Evolutionary conservation across 306 rosid species (phyloP).

Genomic region (Begonia masoniana): DNA sequence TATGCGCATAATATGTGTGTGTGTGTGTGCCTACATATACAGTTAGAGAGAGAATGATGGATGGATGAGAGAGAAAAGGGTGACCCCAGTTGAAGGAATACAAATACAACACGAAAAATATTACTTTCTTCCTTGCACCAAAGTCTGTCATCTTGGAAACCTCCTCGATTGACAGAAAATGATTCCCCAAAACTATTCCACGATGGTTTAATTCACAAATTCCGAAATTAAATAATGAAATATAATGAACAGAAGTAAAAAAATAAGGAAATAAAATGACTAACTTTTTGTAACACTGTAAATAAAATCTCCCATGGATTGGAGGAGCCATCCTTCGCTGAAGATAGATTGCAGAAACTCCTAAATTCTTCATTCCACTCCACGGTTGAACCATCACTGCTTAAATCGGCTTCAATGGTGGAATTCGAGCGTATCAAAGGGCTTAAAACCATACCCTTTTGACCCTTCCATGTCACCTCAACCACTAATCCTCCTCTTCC

Average conservation of each 20-base stretch:
- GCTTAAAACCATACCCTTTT: constrained; percentile 15
- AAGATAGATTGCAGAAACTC: constrained; percentile 12
- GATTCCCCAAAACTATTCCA: background rate
- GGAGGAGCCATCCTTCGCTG: constrained; percentile 15
- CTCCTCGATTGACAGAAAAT: too few relatives aligned
- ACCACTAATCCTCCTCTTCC: constrained; percentile 2
- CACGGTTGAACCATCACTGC: constrained; percentile 6
- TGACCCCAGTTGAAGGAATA: too few relatives aligned
- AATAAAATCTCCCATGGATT: constrained; percentile 20
- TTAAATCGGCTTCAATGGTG: constrained; percentile 6
- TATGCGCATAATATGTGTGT: too few relatives aligned
- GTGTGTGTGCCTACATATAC: too few relatives aligned
- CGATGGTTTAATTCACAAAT: background rate
- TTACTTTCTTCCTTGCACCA: too few relatives aligned
- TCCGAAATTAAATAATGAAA: background rate
- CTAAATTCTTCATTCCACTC: constrained; percentile 21
- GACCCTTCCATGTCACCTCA: constrained; percentile 28
- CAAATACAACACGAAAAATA: too few relatives aligned
- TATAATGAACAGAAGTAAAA: background rate
- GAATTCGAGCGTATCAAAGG: constrained; percentile 16
- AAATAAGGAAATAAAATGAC: background rate
- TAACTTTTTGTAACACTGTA: constrained; percentile 13
- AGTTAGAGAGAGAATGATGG: too few relatives aligned
- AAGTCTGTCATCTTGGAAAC: too few relatives aligned
- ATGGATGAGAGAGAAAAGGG: too few relatives aligned